Percentiles rank a stretch among this genome's conserved stretches.
phyloP scores from a whole-genome alignment of 2,329 filamentous ascomycete species.

The Trichophyton equinum region DNA sequence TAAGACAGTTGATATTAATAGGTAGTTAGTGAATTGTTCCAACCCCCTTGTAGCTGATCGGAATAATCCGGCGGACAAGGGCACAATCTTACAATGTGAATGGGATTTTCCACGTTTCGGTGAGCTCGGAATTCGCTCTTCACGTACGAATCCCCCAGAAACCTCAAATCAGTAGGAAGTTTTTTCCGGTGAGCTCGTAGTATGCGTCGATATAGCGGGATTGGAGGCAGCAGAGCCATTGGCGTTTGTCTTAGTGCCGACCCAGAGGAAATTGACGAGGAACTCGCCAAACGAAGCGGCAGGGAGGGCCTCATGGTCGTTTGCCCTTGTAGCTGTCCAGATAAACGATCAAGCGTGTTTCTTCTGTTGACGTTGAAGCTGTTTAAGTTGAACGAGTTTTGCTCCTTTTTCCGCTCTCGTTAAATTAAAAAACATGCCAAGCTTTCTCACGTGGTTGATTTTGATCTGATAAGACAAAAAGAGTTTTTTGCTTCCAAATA shows the following conservation, averaged over 20 bases:
- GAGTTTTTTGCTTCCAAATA: neutral
- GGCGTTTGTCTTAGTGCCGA: conserved; percentile 35
- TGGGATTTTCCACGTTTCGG: conserved; percentile 70
- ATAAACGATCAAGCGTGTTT: neutral
- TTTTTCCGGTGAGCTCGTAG: conserved; percentile 69
- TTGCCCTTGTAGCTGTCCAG: conserved; percentile 7
- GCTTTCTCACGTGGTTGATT: neutral
- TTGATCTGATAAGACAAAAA: neutral
- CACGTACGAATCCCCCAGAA: conserved; percentile 84
- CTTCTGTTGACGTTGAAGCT: neutral
- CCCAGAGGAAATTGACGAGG: conserved; percentile 29
- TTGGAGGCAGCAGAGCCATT: conserved; percentile 68
- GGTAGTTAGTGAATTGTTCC: neutral
- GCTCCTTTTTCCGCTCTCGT: neutral
- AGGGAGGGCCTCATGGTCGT: conserved; percentile 24
- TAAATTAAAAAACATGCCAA: neutral
- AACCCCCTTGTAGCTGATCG: neutral
- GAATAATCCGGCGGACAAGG: neutral
- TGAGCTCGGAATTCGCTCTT: conserved; percentile 87
- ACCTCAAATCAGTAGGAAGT: conserved; percentile 57
- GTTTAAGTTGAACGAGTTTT: neutral
- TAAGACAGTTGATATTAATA: conserved; percentile 25
- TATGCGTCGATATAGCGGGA: conserved; percentile 78
- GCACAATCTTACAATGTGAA: conserved; percentile 58
- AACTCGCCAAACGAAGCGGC: conserved; percentile 30